Evolutionary conservation across 139 green algal species (phyloP), one percentile per base, ranked within the genome.

Genomic region (Chlorella sp.): DNA sequence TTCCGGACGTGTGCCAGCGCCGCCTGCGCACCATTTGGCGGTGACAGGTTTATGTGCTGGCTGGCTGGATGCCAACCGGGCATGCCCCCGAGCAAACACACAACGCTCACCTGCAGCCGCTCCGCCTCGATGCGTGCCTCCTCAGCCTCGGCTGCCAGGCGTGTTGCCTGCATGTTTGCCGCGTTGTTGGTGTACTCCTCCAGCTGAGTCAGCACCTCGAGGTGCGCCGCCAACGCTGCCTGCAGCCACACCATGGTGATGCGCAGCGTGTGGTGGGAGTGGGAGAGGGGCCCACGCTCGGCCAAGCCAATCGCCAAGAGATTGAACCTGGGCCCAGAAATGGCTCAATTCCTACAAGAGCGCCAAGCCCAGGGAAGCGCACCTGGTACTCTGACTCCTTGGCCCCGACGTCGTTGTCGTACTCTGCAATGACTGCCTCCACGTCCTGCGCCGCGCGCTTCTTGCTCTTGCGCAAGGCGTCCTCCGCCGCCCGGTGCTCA

Each of bases 401-500:
- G 61, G 62, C 63, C 2, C 79, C 79, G 67, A 85, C 72, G 31
- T 85, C 74, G 0, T 22, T 30, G 32, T 85, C 79, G 49, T 85
- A 85, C 42, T 85, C 79, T 20, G 49, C 68, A 35, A 85, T 85
- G n/a, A 79, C 59, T 14, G 65, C 67, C 67, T 85, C 79, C 49
- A 85, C 79, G 36, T 85, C 79, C 68, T 84, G 66, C 50, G 79
- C 59, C 59, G 71, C 79, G 1, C 79, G 60, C 69, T 85, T 85
- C 35, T 77, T 72, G 2, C 51, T 66, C 62, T 85, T 85, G 5
- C 73, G 51, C 62, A 82, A 49, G 49, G 70, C 35, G 10, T 67
- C 77, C 69, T 82, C 77, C 50, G 73, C 70, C 29, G 77, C 73
- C 30, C 73, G 72, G 35, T 83, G 73, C 31, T 79, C 69, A 27